Percentiles rank a stretch among this genome's conserved stretches.
Conservation (phyloP, 2,329 filamentous ascomycete genomes). For the Cercospora sp. region DNA sequence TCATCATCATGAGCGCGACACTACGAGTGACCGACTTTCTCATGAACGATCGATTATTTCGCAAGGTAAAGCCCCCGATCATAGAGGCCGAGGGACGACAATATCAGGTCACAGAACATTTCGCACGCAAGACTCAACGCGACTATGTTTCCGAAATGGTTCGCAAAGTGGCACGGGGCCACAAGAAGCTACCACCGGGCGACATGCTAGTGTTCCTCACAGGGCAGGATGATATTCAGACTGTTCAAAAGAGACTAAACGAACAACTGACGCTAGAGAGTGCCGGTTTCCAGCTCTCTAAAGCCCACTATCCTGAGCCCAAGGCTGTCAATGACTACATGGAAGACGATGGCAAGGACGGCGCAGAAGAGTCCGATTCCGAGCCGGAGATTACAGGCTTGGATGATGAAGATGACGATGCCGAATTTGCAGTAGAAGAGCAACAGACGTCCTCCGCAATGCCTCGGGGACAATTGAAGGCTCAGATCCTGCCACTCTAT, state of each 20-base stretch:
- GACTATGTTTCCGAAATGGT: conserved; percentile 93
- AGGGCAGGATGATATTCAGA: conserved; percentile 85
- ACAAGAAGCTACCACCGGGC: conserved; percentile 84
- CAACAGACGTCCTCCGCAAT: conserved; percentile 47
- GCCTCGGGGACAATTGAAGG: conserved; percentile 57
- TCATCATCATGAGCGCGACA: conserved; percentile 98
- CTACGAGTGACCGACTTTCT: conserved; percentile 87
- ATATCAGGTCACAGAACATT: conserved; percentile 86
- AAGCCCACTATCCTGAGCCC: background rate
- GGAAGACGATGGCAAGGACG: conserved; percentile 42
- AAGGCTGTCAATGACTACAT: conserved; percentile 34
- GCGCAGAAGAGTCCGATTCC: conserved; percentile 55
- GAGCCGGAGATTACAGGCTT: conserved; percentile 62
- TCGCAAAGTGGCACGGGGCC: conserved; percentile 80
- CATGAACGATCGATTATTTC: conserved; percentile 77
- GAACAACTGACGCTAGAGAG: conserved; percentile 61
- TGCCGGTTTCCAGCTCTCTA: conserved; percentile 31
- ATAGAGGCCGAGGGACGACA: conserved; percentile 90
- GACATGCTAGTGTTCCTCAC: conserved; percentile 94
- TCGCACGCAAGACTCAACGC: conserved; percentile 74
- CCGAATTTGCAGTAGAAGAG: conserved; percentile 54
- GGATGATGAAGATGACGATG: conserved; percentile 55
- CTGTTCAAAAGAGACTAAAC: conserved; percentile 77
- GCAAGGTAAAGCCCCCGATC: conserved; percentile 66
- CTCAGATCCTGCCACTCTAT: conserved; percentile 91